phyloP scores from a whole-genome alignment of 2,329 filamentous ascomycete genomes.

The Trichothecium roseum region DNA sequence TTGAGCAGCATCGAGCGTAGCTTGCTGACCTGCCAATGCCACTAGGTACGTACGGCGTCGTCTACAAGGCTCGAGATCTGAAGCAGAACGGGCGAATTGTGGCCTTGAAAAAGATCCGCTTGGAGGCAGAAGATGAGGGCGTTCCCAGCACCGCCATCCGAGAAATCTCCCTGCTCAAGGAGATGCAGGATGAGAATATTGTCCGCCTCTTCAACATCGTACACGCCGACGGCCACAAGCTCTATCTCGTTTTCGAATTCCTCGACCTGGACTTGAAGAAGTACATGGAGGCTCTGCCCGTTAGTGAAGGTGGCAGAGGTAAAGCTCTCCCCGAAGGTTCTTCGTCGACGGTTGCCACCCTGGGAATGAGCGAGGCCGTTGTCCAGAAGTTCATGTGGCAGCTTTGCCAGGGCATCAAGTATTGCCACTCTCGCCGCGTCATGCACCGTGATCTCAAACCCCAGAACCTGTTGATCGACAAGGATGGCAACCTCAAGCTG shows the following conservation, averaged over 20 bases:
- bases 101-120: conserved; percentile 88
- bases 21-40: background rate
- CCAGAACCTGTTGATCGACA: conserved; percentile 79
- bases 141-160: conserved; percentile 88
- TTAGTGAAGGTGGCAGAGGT: conserved; percentile 74
- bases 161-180: conserved; percentile 87
- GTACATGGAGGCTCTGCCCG: conserved; percentile 86
- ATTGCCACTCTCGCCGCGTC: conserved; percentile 82
- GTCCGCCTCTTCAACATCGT: conserved; percentile 85
- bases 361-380: conserved; percentile 70
- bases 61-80: conserved; percentile 88
- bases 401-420: conserved; percentile 71
- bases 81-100: conserved; percentile 75
- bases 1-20: background rate
- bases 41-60: conserved; percentile 83
- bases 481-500: conserved; percentile 79
- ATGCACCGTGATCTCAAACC: conserved; percentile 85
- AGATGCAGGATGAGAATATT: conserved; percentile 88
- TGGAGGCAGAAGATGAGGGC: conserved; percentile 90
- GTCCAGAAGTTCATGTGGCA: conserved; percentile 92
- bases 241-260: conserved; percentile 88
- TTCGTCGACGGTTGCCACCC: conserved; percentile 47
- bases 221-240: conserved; percentile 87
- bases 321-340: conserved; percentile 76
- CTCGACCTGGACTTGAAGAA: conserved; percentile 89